Percentiles rank a stretch among this genome's conserved stretches.
These are phyloP conservation scores for Gnomoniopsis smithogilvyi DNA, from an alignment of 2,329 filamentous ascomycete genomes.

Conservation along the genomic window DNA sequence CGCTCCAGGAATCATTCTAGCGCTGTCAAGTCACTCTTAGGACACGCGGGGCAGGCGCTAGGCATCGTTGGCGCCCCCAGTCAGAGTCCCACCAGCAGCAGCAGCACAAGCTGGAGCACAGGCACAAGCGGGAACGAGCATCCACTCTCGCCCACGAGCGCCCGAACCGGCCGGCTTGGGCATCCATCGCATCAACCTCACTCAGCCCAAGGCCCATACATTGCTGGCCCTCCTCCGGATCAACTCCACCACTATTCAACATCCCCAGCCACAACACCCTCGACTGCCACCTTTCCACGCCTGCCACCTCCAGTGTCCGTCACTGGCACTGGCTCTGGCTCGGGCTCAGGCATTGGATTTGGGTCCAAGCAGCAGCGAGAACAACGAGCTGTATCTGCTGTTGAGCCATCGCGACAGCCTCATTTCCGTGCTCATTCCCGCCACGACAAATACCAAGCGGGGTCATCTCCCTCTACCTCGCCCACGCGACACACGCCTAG, in stretches of 20 bases:
- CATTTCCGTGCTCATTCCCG: neutral
- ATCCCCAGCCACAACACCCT: conserved; percentile 7
- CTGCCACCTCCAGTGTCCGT: conserved; percentile 18
- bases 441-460: neutral
- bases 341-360: neutral
- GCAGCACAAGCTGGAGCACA: neutral
- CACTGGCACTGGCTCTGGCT: conserved; percentile 16
- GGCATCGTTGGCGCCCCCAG: conserved; percentile 7
- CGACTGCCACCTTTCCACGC: conserved; percentile 16
- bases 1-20: conserved; percentile 2
- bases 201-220: no score
- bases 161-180: neutral
- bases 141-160: neutral
- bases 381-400: conserved; percentile 8
- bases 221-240: neutral
- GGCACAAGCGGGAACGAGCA: neutral
- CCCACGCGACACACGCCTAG: neutral
- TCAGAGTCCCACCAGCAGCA: neutral
- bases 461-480: neutral
- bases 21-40: neutral
- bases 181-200: conserved; percentile 9
- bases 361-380: neutral
- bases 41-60: conserved; percentile 7
- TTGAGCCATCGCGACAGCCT: conserved; percentile 3
- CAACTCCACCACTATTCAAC: conserved; percentile 1